Percentiles rank a stretch among this genome's conserved stretches.
phyloP scores from a whole-genome alignment of 116 monocot genomes.

The Trichopus zeylanicus region DNA sequence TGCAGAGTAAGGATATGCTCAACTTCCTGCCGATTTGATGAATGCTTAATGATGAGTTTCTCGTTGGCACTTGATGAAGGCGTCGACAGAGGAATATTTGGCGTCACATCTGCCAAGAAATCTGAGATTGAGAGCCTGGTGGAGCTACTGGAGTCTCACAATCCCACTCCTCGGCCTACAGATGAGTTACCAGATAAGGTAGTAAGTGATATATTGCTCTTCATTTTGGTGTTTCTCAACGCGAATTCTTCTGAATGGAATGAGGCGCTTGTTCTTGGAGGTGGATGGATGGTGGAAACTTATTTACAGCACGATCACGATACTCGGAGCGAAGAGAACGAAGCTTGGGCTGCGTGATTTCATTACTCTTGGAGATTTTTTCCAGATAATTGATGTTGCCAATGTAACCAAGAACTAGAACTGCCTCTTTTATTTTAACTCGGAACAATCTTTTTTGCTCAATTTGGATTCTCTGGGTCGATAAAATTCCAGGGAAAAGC shows the following conservation, averaged over 20 bases:
- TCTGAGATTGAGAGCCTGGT: slow-evolving; percentile 54
- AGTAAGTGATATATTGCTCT: not conserved
- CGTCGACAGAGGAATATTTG: slow-evolving; percentile 74
- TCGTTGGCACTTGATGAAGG: slow-evolving; percentile 43
- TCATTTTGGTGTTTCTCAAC: not conserved
- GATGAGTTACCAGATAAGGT: slow-evolving; percentile 48
- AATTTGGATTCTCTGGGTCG: not conserved
- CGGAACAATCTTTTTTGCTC: too few species aligned
- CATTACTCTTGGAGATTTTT: slow-evolving; percentile 70
- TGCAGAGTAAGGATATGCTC: slow-evolving; percentile 29
- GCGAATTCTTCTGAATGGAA: too few species aligned
- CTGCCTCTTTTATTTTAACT: too few species aligned
- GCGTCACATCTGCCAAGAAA: slow-evolving; percentile 56
- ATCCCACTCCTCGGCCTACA: slow-evolving; percentile 68
- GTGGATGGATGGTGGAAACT: slow-evolving; percentile 84
- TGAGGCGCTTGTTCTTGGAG: slow-evolving; percentile 10
- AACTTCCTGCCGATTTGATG: not conserved
- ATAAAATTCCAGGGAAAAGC: slow-evolving; percentile 46
- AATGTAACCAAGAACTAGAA: too few species aligned
- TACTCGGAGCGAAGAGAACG: slow-evolving; percentile 74
- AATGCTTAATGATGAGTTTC: not conserved
- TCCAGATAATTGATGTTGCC: slow-evolving; percentile 66
- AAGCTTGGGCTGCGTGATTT: slow-evolving; percentile 85
- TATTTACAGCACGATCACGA: slow-evolving; percentile 76
- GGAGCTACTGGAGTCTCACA: slow-evolving; percentile 54